Conservation (phyloP, 768 basidiomycete species). For the Mycena crocata region DNA sequence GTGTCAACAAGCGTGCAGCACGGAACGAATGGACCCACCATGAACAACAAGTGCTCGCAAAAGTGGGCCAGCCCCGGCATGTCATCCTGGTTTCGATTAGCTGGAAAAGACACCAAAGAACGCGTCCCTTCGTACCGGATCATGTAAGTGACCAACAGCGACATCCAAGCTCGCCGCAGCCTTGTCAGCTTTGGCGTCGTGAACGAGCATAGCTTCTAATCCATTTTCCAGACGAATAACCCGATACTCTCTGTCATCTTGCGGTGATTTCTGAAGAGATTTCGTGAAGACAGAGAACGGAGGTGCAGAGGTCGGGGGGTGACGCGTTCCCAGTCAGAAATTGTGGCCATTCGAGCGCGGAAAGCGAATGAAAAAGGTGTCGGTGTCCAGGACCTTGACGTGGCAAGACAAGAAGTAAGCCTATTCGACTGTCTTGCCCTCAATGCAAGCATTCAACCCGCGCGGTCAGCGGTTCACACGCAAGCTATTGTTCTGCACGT, state of each 20-base stretch:
- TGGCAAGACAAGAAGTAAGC: conserved; percentile 23
- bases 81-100: conserved; percentile 65
- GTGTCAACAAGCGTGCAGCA: conserved; percentile 1
- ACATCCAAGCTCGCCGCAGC: conserved; percentile 96
- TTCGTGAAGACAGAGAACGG: conserved; percentile 67
- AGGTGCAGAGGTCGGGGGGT: conserved; percentile 46
- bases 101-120: not conserved
- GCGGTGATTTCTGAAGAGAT: conserved; percentile 74
- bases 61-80: conserved; percentile 95
- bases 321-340: conserved; percentile 50
- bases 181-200: conserved; percentile 90
- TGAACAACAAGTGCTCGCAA: conserved; percentile 96
- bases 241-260: conserved; percentile 85
- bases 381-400: conserved; percentile 1
- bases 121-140: conserved; percentile 74
- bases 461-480: not conserved
- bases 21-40: conserved; percentile 65
- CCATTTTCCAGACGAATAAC: conserved; percentile 90
- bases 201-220: conserved; percentile 85
- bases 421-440: not conserved
- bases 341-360: conserved; percentile 37
- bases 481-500: no score
- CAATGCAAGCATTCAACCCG: conserved; percentile 20
- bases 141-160: conserved; percentile 91
- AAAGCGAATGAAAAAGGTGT: not conserved